phyloP scores from a whole-genome alignment of 2,329 filamentous ascomycete genomes.

The Mycogone perniciosa region DNA sequence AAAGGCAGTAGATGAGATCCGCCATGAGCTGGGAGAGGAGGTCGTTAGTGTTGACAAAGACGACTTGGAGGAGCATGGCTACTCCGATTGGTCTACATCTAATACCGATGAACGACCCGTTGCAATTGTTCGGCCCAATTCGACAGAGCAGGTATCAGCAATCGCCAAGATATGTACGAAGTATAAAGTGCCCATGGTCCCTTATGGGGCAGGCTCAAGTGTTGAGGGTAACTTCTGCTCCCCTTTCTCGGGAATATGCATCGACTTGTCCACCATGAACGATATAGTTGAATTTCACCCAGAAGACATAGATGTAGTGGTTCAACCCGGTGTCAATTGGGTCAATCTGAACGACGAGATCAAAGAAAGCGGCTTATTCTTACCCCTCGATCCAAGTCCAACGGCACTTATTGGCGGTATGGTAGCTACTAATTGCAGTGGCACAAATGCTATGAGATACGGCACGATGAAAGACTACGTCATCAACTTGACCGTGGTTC shows the following conservation, averaged over 20 bases:
- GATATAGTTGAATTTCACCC: slow-evolving; percentile 57
- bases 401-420: slow-evolving; percentile 52
- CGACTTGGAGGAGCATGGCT: slow-evolving; percentile 57
- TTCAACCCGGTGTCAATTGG: slow-evolving; percentile 64
- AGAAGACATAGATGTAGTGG: slow-evolving; percentile 65
- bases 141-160: slow-evolving; percentile 56
- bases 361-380: slow-evolving; percentile 56
- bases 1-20: slow-evolving; percentile 17
- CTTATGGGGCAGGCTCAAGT: slow-evolving; percentile 67
- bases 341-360: slow-evolving; percentile 60
- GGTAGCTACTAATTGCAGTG: slow-evolving; percentile 62
- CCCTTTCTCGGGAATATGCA: slow-evolving; percentile 60
- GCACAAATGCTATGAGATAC: slow-evolving; percentile 56
- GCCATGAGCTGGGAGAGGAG: slow-evolving; percentile 42
- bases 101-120: slow-evolving; percentile 59
- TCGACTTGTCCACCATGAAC: slow-evolving; percentile 65
- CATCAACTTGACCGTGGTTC: slow-evolving; percentile 62
- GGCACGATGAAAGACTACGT: slow-evolving; percentile 75
- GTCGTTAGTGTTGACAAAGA: slow-evolving; percentile 58
- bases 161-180: slow-evolving; percentile 58
- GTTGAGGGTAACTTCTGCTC: slow-evolving; percentile 67
- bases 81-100: slow-evolving; percentile 64
- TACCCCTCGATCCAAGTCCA: slow-evolving; percentile 64
- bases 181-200: slow-evolving; percentile 63
- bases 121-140: slow-evolving; percentile 58